phyloP scores from a whole-genome alignment of 495 filamentous ascomycete genomes.

The Collariella sp. region DNA sequence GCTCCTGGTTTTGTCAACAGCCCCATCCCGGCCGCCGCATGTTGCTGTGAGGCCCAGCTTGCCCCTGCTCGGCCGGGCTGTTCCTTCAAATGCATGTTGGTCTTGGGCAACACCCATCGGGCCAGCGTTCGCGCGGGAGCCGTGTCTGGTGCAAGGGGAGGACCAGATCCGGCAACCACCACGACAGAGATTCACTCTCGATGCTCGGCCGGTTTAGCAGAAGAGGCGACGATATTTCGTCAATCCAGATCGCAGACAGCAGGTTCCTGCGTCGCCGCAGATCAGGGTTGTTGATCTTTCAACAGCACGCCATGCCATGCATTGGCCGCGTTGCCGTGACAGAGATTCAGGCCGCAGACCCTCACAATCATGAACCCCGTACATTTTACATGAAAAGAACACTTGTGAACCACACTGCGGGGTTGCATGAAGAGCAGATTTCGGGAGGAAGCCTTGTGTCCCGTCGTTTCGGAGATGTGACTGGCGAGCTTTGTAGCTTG shows the following conservation, averaged over 20 bases:
- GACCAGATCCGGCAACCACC: conserved; percentile 12
- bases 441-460: too few relatives aligned
- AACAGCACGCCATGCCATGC: neutral
- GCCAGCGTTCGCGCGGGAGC: neutral
- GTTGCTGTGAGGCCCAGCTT: too few relatives aligned
- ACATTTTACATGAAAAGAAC: too few relatives aligned
- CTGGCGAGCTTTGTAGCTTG: neutral
- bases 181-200: neutral
- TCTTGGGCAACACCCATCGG: neutral
- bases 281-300: neutral
- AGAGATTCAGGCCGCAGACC: too few relatives aligned
- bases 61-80: neutral
- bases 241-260: neutral
- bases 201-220: too few relatives aligned
- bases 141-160: neutral
- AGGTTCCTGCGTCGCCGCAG: neutral
- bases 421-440: neutral
- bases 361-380: too few relatives aligned
- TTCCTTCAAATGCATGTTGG: neutral
- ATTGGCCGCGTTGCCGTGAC: neutral
- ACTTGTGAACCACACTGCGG: neutral
- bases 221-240: neutral
- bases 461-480: neutral
- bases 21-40: too few relatives aligned
- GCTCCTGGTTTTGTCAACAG: too few relatives aligned